These are phyloP conservation scores for Pichia sp. DNA, from an alignment of 1,139 yeast species.

Conservation along the genomic window DNA sequence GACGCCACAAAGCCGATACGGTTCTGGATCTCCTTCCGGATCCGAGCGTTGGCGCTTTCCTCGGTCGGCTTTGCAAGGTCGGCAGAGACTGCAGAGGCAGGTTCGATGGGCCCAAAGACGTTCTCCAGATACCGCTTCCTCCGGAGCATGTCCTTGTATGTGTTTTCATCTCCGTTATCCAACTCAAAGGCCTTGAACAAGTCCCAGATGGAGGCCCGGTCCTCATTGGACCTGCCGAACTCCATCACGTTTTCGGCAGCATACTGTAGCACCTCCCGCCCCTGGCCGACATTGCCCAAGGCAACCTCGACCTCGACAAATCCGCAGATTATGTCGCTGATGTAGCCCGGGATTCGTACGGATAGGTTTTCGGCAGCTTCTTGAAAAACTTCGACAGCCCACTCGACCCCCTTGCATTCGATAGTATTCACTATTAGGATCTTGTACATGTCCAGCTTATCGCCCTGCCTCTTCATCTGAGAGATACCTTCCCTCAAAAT, in stretches of 20 bases:
- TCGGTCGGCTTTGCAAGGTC: background rate
- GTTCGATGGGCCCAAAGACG: constrained; percentile 18
- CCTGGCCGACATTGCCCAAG: constrained; percentile 51
- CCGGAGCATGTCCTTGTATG: constrained; percentile 72
- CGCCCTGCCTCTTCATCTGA: constrained; percentile 25
- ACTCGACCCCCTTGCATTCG: constrained; percentile 23
- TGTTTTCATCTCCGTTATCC: constrained; percentile 61
- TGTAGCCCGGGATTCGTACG: constrained; percentile 28
- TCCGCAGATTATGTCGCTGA: constrained; percentile 29
- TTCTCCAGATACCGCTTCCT: constrained; percentile 45
- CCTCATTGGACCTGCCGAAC: constrained; percentile 17
- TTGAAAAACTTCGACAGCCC: constrained; percentile 34
- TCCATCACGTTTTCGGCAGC: constrained; percentile 42
- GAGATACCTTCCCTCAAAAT: constrained; percentile 41
- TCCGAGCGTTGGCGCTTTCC: constrained; percentile 1
- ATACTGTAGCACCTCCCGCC: constrained; percentile 53
- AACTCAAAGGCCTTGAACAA: constrained; percentile 76
- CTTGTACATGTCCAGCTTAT: constrained; percentile 35
- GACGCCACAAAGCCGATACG: constrained; percentile 58
- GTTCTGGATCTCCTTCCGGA: constrained; percentile 33
- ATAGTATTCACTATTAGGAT: constrained; percentile 24
- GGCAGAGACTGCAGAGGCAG: constrained; percentile 19
- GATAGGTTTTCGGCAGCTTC: constrained; percentile 42
- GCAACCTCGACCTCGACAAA: constrained; percentile 39
- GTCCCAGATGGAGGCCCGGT: constrained; percentile 25